phyloP scores from a whole-genome alignment of 257 asterid genomes.

The Nicotiana sylvestris region DNA sequence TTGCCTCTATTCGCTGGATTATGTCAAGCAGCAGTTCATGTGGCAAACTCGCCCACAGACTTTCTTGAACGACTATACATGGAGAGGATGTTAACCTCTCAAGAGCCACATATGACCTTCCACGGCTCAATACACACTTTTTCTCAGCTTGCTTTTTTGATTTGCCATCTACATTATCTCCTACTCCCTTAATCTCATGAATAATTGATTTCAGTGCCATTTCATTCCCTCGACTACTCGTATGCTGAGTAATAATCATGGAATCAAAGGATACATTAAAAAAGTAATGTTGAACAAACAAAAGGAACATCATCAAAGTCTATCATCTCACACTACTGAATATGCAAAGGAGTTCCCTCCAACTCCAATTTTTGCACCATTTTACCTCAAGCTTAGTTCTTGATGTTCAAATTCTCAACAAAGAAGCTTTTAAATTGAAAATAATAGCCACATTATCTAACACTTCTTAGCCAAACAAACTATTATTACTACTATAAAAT shows the following conservation, averaged over 20 bases:
- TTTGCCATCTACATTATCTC: slow-evolving; percentile 22
- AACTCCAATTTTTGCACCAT: neutral
- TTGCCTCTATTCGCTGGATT: slow-evolving; percentile 44
- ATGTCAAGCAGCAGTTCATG: slow-evolving; percentile 58
- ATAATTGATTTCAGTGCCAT: slow-evolving; percentile 38
- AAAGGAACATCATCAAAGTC: neutral
- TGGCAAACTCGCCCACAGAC: slow-evolving; percentile 53
- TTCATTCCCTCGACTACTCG: slow-evolving; percentile 11
- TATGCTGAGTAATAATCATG: neutral
- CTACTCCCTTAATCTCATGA: slow-evolving; percentile 29
- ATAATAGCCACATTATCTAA: neutral
- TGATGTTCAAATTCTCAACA: neutral
- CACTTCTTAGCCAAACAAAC: neutral
- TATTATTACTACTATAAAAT: neutral
- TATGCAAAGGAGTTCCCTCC: neutral
- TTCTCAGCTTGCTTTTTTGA: slow-evolving; percentile 27
- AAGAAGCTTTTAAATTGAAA: neutral
- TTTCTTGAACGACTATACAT: slow-evolving; percentile 27
- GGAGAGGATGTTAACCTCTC: slow-evolving; percentile 32
- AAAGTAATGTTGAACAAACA: neutral
- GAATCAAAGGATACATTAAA: neutral
- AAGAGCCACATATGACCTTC: slow-evolving; percentile 29
- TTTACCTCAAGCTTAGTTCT: neutral
- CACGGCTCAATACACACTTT: slow-evolving; percentile 25
- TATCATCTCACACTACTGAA: neutral